Evolutionary conservation across 1,284 basidiomycete genomes (phyloP).

Genomic region (Puccinia triticina): DNA sequence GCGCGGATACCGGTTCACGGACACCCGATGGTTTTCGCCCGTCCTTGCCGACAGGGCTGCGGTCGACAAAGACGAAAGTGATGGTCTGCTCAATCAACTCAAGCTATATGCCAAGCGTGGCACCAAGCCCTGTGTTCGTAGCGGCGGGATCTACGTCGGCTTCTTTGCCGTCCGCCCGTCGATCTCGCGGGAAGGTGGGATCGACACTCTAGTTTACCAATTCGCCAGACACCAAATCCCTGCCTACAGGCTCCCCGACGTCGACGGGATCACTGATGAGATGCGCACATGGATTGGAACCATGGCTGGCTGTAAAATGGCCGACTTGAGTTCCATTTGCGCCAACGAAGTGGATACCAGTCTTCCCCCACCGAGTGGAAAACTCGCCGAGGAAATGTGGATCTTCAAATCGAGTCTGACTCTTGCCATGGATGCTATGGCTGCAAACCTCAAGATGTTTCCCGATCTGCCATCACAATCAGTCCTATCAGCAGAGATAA

Average conservation of each 20-base stretch:
- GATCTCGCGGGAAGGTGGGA: constrained; percentile 57
- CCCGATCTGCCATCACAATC: constrained; percentile 62
- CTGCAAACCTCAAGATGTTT: constrained; percentile 63
- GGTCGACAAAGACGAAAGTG: constrained; percentile 63
- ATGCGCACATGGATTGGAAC: constrained; percentile 62
- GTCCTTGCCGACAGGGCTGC: constrained; percentile 63
- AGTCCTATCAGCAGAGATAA: constrained; percentile 63
- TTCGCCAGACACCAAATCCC: constrained; percentile 66
- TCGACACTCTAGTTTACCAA: constrained; percentile 65
- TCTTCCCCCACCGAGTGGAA: constrained; percentile 7
- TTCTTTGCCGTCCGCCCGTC: constrained; percentile 64
- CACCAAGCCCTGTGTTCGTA: constrained; percentile 63
- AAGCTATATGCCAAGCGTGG: constrained; percentile 65
- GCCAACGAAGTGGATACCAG: constrained; percentile 60
- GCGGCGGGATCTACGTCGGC: constrained; percentile 64
- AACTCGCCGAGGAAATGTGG: constrained; percentile 60
- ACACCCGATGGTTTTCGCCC: constrained; percentile 63
- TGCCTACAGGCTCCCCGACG: constrained; percentile 64
- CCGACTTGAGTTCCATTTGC: constrained; percentile 61
- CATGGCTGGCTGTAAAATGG: constrained; percentile 62
- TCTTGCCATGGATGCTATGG: constrained; percentile 63
- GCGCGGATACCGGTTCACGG: constrained; percentile 64
- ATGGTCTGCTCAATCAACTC: constrained; percentile 63
- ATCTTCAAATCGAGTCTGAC: constrained; percentile 64
- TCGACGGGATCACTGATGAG: constrained; percentile 60